These are phyloP conservation scores for Dictyostelium intermedium DNA, from an alignment of 78 protist species.

Conservation along the genomic window DNA sequence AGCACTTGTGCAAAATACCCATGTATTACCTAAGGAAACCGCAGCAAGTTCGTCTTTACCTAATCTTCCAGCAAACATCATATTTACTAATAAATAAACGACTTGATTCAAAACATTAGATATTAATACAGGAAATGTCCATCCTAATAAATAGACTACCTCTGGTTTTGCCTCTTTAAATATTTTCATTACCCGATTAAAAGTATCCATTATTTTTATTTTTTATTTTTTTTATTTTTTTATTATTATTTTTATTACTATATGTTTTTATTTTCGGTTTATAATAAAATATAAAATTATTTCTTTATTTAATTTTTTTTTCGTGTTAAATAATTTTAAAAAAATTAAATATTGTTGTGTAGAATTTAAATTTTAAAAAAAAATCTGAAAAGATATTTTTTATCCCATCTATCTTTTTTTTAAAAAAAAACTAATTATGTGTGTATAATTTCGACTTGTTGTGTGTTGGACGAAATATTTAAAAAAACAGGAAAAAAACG, in stretches of 20 bases:
- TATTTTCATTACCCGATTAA: background rate
- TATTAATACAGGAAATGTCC: constrained; percentile 66
- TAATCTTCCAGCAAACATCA: constrained; percentile 36
- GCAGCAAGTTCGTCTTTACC: constrained; percentile 51
- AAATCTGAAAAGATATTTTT: background rate
- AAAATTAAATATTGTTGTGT: background rate
- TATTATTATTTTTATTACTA: too few relatives aligned
- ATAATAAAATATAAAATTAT: too few relatives aligned
- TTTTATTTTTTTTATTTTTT: too few relatives aligned
- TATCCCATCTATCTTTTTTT: background rate
- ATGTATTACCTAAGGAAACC: constrained; percentile 59
- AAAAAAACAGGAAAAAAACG: background rate
- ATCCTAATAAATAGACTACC: constrained; percentile 14
- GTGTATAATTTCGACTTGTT: background rate
- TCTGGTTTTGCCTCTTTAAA: constrained; percentile 17
- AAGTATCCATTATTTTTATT: background rate
- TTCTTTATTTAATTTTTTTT: too few relatives aligned
- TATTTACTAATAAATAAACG: constrained; percentile 56
- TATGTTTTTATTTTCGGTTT: too few relatives aligned
- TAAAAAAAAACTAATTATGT: too few relatives aligned
- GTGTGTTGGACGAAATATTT: background rate
- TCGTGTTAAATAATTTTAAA: too few relatives aligned
- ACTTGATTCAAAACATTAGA: constrained; percentile 41
- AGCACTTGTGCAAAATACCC: constrained; percentile 24
- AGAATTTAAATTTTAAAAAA: background rate